Evolutionary conservation across 148 eudicot species (phyloP).

Genomic region (Chenopodium album): DNA sequence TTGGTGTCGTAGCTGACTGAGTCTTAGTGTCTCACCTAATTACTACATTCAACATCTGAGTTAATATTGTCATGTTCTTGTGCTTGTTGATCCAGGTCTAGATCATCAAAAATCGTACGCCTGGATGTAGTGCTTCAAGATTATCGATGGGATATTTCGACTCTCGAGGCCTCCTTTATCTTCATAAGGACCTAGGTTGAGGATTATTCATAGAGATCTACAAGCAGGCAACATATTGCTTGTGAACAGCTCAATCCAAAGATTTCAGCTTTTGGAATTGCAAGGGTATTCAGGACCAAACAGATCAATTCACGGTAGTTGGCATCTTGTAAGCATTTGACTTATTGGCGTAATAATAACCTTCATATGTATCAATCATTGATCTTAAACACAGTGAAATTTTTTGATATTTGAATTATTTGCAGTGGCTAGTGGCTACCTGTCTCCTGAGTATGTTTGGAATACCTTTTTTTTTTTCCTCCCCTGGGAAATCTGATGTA

Average conservation of each 20-base stretch:
- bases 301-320: conserved; percentile 8
- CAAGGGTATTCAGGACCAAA: conserved; percentile 25
- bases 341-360: too few relatives aligned
- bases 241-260: conserved; percentile 31
- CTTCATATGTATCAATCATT: too few relatives aligned
- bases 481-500: conserved; percentile 46
- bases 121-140: conserved; percentile 29
- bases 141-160: conserved; percentile 28
- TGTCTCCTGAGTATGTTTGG: conserved; percentile 44
- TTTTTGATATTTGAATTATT: too few relatives aligned
- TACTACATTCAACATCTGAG: not conserved
- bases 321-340: conserved; percentile 34
- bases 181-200: conserved; percentile 38
- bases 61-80: not conserved
- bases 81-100: conserved; percentile 10
- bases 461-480: conserved; percentile 30
- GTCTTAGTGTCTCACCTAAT: too few relatives aligned
- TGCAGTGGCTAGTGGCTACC: too few relatives aligned
- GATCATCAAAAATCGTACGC: not conserved
- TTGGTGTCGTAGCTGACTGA: too few relatives aligned
- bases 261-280: conserved; percentile 43
- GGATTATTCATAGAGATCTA: conserved; percentile 25
- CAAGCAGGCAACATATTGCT: conserved; percentile 24
- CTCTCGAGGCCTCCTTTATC: conserved; percentile 35
- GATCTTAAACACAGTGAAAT: too few relatives aligned